Base-by-base conservation (phyloP, 371 early-diverging fungal genomes). In the Basidiobolus meristosporus region DNA sequence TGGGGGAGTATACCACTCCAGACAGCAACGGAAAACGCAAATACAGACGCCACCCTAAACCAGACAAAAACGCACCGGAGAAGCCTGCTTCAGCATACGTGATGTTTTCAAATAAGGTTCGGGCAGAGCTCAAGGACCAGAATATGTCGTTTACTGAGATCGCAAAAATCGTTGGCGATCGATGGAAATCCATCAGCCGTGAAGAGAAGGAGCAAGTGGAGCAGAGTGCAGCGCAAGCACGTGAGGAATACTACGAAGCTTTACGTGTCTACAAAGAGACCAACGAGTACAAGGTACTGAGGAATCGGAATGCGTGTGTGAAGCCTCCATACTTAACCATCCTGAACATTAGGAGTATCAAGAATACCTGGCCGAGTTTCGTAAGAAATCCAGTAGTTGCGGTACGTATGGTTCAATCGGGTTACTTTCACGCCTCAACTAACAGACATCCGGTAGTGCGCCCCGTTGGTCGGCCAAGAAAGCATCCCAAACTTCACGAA, bases 11-110 rank as follows among this genome's bases (percentile, higher is more conserved):
- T 50, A 2, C 43, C 41, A 40, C 47, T 51, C 12, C 38, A 36
- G 17, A 53, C 48, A 54, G 39, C 38, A 26, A 26, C 3, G 29
- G 26, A 30, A 69, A 69, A 34, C 29, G 70, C 26, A 60, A 59
- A 46, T 67, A 69, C 38, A 53, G 59, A 21, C 50, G 70, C 14
- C 65, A 62, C 40, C 59, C 70, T 0, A 67, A 63, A 39, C 48
- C 60, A 10, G 70, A 69, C 40, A 46, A 52, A 9, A 63, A 65
- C 26, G 68, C 62, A 10, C 70, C 70, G 4, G 31, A 52, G 17
- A 67, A 65, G 23, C 70, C 70, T 10, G 54, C 56, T 11, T 68
- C 70, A 2, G 70, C 70, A 0, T 69, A 69, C 48, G 68, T 69
- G 15, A 60, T 63, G 59, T 69, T 65, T 42, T 60, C 65, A 7